Percentiles rank a stretch among this genome's conserved stretches.
These are phyloP conservation scores for Ceratocystis harringtonii DNA, from an alignment of 2,329 filamentous ascomycete genomes.

Conservation along the genomic window DNA sequence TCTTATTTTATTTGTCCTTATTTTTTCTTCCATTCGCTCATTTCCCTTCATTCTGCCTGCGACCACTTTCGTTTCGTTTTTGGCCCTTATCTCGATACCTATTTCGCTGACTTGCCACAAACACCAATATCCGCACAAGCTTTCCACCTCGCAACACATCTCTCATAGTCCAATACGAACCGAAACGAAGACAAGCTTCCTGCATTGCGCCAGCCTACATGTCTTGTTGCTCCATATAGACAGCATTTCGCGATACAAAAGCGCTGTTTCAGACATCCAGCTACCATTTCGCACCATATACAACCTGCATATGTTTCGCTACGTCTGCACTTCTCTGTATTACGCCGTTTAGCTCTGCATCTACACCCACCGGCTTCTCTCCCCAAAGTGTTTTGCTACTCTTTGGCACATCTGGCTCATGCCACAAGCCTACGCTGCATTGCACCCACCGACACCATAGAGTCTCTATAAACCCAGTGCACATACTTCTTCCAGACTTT, in stretches of 20 bases:
- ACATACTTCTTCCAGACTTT: background rate
- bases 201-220: conserved; percentile 2
- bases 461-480: background rate
- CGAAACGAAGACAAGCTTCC: background rate
- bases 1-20: background rate
- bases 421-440: background rate
- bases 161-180: background rate
- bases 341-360: background rate
- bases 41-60: background rate
- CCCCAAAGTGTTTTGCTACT: background rate
- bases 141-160: background rate
- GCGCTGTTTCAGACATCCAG: background rate
- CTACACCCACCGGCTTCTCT: background rate
- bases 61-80: background rate
- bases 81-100: background rate
- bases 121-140: background rate
- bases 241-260: background rate
- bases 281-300: background rate
- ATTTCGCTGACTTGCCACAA: background rate
- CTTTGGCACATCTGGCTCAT: background rate
- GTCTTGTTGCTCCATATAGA: background rate
- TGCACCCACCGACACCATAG: background rate
- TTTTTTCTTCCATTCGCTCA: background rate
- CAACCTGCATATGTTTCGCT: background rate
- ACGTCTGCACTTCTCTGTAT: background rate